A percentile compares a stretch with the other conserved stretches of the same genome.
Conservation (phyloP, 139 green algal species). For the Tetraselmis chui region DNA sequence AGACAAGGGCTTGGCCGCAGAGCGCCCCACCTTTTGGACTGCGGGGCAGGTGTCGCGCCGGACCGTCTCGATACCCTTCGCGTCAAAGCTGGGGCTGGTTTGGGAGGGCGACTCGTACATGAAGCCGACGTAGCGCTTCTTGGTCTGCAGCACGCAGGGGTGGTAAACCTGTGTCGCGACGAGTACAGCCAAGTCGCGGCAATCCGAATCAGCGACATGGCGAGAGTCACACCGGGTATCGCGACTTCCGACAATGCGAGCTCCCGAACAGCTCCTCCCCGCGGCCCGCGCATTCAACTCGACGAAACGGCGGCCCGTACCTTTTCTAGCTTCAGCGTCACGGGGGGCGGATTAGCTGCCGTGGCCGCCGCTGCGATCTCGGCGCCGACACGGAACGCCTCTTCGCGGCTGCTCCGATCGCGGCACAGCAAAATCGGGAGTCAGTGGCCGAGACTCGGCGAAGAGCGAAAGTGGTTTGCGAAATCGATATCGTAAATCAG, state of each 20-base stretch:
- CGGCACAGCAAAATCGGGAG: too few relatives aligned
- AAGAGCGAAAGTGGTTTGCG: too few relatives aligned
- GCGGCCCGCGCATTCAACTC: too few relatives aligned
- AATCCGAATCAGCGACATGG: too few relatives aligned
- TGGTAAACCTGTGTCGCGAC: constrained; percentile 91
- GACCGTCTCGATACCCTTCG: constrained; percentile 94
- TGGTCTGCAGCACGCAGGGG: constrained; percentile 88
- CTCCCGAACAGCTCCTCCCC: too few relatives aligned
- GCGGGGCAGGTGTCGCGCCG: constrained; percentile 86
- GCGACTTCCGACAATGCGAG: too few relatives aligned
- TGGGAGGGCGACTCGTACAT: constrained; percentile 60
- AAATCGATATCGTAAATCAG: too few relatives aligned
- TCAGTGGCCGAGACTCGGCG: too few relatives aligned
- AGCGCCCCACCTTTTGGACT: constrained; percentile 28
- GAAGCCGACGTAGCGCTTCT: constrained; percentile 97
- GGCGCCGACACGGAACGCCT: constrained; percentile 75
- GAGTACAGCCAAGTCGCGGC: too few relatives aligned
- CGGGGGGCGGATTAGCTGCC: constrained; percentile 73
- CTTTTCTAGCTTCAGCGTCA: constrained; percentile 95
- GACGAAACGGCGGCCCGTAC: constrained; percentile 22
- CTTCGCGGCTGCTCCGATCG: constrained; percentile 34
- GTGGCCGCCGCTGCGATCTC: constrained; percentile 87
- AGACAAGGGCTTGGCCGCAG: too few relatives aligned
- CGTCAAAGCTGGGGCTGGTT: constrained; percentile 42
- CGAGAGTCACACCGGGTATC: too few relatives aligned